Percentiles rank a stretch among this genome's conserved stretches.
Conservation (phyloP, 257 asterid genomes). For the Forsythia viridissima region DNA sequence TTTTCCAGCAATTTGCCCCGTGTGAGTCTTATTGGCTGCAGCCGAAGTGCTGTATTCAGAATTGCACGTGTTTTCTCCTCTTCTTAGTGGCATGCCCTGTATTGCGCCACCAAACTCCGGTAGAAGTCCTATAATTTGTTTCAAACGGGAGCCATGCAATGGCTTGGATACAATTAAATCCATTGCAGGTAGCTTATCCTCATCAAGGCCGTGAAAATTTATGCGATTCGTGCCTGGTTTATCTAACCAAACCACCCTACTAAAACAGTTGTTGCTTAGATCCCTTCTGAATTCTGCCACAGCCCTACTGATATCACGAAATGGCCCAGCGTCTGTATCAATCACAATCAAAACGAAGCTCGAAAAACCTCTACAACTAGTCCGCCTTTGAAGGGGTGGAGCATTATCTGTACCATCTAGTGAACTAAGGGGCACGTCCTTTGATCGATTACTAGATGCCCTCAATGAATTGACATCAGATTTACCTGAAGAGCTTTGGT, state of each 20-base stretch:
- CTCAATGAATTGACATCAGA: constrained; percentile 29
- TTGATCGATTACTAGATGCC: constrained; percentile 39
- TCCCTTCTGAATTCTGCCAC: constrained; percentile 67
- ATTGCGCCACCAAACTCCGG: constrained; percentile 55
- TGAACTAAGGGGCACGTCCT: constrained; percentile 51
- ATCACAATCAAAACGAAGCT: constrained; percentile 50
- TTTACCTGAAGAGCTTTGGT: constrained; percentile 27
- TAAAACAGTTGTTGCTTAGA: constrained; percentile 22
- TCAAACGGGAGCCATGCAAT: constrained; percentile 73
- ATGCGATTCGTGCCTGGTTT: constrained; percentile 22
- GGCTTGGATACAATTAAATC: constrained; percentile 65
- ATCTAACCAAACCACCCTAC: constrained; percentile 68
- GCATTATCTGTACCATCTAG: constrained; percentile 42
- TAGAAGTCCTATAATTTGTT: constrained; percentile 43
- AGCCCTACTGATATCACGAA: constrained; percentile 40
- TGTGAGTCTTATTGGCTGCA: neutral
- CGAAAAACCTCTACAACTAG: neutral
- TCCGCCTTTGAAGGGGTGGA: constrained; percentile 17
- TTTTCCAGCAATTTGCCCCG: constrained; percentile 13
- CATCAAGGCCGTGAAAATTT: constrained; percentile 38
- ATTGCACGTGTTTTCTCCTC: constrained; percentile 12
- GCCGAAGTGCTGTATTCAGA: constrained; percentile 8
- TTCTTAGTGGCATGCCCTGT: neutral
- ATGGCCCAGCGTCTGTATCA: constrained; percentile 47
- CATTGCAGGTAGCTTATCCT: constrained; percentile 44